Conservation (phyloP, 768 basidiomycete genomes). For the Tylopilus subfusipes region DNA sequence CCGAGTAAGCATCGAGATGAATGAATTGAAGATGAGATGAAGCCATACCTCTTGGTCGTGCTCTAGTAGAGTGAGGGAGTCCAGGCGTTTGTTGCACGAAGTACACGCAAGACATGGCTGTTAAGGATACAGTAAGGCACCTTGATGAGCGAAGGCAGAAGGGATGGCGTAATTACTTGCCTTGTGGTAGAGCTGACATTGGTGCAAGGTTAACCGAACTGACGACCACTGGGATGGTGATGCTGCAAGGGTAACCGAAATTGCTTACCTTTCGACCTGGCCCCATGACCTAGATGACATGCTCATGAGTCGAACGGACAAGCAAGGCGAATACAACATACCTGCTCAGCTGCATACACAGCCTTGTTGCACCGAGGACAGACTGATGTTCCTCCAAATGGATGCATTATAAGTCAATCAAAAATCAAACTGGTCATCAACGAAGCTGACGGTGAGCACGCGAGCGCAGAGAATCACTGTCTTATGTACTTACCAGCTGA, state of each 20-base stretch:
- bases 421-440: slow-evolving; percentile 3
- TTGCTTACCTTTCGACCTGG: slow-evolving; percentile 78
- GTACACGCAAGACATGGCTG: slow-evolving; percentile 80
- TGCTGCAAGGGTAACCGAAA: slow-evolving; percentile 1
- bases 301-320: slow-evolving; percentile 1
- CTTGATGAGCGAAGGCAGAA: slow-evolving; percentile 1
- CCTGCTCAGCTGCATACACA: slow-evolving; percentile 90
- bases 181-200: slow-evolving; percentile 72
- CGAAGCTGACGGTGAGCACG: slow-evolving; percentile 1
- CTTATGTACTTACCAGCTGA: slow-evolving; percentile 11
- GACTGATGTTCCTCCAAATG: slow-evolving; percentile 64
- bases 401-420: slow-evolving; percentile 48
- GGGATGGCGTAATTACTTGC: slow-evolving; percentile 32
- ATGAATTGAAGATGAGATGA: background rate
- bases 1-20: slow-evolving; percentile 1
- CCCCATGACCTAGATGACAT: slow-evolving; percentile 61
- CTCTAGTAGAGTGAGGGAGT: slow-evolving; percentile 73
- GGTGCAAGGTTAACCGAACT: background rate
- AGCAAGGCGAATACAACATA: slow-evolving; percentile 26
- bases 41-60: slow-evolving; percentile 72
- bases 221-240: slow-evolving; percentile 2
- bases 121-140: background rate
- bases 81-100: slow-evolving; percentile 72
- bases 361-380: slow-evolving; percentile 74
- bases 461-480: background rate